Conservation (phyloP, 306 rosid species). For the Vicia faba region DNA sequence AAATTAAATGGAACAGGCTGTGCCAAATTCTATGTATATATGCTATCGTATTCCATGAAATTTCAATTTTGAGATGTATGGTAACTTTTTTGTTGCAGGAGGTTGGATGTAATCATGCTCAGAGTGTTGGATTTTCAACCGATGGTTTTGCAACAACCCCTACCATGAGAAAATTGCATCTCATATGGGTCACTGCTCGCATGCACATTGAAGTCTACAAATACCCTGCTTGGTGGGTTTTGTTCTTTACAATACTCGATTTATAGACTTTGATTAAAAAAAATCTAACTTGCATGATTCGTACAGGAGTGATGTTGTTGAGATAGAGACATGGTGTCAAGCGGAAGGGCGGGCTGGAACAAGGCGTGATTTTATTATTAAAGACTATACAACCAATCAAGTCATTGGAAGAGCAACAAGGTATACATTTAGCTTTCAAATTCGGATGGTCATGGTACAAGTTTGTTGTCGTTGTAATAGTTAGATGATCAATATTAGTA, state of each 20-base stretch:
- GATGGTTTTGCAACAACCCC: constrained; percentile 95
- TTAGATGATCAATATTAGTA: background rate
- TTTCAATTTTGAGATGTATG: constrained; percentile 17
- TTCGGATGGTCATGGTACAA: constrained; percentile 9
- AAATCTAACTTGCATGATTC: constrained; percentile 29
- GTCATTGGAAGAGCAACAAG: constrained; percentile 98
- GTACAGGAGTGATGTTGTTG: constrained; percentile 93
- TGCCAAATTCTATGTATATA: background rate
- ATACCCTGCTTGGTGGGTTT: constrained; percentile 87
- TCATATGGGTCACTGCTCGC: constrained; percentile 98
- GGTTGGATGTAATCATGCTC: constrained; percentile 98
- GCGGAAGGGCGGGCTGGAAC: constrained; percentile 92
- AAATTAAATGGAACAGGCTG: too few species aligned
- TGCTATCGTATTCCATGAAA: constrained; percentile 15
- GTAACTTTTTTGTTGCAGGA: constrained; percentile 62
- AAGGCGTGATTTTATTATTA: constrained; percentile 90
- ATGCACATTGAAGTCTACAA: constrained; percentile 98
- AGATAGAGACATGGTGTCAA: constrained; percentile 96
- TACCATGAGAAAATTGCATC: constrained; percentile 91
- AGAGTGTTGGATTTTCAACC: constrained; percentile 88
- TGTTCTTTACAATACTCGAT: constrained; percentile 11
- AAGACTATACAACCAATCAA: constrained; percentile 68
- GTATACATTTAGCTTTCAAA: constrained; percentile 38
- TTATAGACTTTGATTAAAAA: constrained; percentile 24
- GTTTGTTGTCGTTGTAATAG: background rate